A percentile compares a stretch with the other conserved stretches of the same genome.
Conservation (phyloP, 2,329 filamentous ascomycete genomes). For the Microsporum canis region DNA sequence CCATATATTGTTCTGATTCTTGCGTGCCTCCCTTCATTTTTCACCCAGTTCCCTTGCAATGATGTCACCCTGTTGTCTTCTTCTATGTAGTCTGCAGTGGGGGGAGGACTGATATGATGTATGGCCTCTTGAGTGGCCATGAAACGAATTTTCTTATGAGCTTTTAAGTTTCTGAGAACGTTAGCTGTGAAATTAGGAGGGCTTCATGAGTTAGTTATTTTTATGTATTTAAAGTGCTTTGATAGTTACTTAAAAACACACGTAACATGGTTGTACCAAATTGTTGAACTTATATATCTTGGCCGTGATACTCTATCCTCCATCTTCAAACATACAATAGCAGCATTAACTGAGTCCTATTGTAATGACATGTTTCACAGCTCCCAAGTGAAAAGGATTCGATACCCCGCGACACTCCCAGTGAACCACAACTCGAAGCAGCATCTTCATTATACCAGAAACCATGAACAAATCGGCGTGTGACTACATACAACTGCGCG, state of each 20-base stretch:
- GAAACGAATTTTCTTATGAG: not conserved
- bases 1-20: not conserved
- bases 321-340: not conserved
- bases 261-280: not conserved
- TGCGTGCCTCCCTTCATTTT: not conserved
- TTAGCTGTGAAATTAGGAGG: not conserved
- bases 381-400: not conserved
- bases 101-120: not conserved
- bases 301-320: not conserved
- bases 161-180: not conserved
- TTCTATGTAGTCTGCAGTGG: not conserved
- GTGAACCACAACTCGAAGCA: not conserved
- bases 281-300: not conserved
- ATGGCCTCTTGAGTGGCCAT: not conserved
- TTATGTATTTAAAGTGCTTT: conserved; percentile 1
- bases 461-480: not conserved
- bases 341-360: not conserved
- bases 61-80: not conserved
- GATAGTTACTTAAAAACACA: not conserved
- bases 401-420: not conserved
- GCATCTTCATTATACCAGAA: not conserved
- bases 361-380: too few species aligned
- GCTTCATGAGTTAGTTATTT: not conserved
- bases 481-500: conserved; percentile 25
- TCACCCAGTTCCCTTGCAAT: not conserved